A percentile compares a stretch with the other conserved stretches of the same genome.
These are phyloP conservation scores for Monosporascus sp. DNA, from an alignment of 2,329 filamentous ascomycete genomes.

Conservation along the genomic window DNA sequence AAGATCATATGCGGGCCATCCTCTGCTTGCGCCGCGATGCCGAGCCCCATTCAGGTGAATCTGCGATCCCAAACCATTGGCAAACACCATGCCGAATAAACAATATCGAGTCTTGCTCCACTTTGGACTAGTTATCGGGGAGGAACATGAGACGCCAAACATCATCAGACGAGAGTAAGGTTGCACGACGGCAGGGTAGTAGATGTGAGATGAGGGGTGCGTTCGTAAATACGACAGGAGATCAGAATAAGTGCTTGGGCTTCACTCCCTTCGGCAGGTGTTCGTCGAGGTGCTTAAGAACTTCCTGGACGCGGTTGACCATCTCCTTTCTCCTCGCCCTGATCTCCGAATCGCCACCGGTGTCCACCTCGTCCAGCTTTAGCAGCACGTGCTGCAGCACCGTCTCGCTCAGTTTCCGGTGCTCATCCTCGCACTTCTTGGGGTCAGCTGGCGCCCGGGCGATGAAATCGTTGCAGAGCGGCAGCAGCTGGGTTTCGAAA, in stretches of 20 bases:
- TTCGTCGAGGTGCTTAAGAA: conserved; percentile 61
- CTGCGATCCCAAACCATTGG: not conserved
- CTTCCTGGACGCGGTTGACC: conserved; percentile 64
- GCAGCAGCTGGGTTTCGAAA: conserved; percentile 60
- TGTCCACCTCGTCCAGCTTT: conserved; percentile 73
- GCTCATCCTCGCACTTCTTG: conserved; percentile 67
- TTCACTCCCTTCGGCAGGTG: conserved; percentile 14
- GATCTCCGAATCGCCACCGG: conserved; percentile 61
- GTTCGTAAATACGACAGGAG: not conserved
- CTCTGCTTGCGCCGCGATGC: not conserved
- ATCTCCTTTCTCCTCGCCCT: conserved; percentile 64
- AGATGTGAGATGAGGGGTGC: not conserved
- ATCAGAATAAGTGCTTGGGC: conserved; percentile 2
- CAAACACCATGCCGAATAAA: not conserved
- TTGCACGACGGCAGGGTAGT: not conserved
- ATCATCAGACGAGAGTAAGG: too few species aligned
- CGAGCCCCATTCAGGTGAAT: not conserved
- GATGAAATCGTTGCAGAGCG: conserved; percentile 58
- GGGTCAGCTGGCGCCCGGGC: conserved; percentile 57
- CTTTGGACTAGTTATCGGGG: too few species aligned
- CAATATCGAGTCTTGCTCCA: not conserved
- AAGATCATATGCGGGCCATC: not conserved
- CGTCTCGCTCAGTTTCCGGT: conserved; percentile 70
- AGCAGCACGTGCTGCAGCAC: conserved; percentile 70
- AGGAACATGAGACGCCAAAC: too few species aligned